Percentiles rank a stretch among this genome's conserved stretches.
phyloP scores from a whole-genome alignment of 1,139 yeast species.

The Arxiozyma slooffiae region DNA sequence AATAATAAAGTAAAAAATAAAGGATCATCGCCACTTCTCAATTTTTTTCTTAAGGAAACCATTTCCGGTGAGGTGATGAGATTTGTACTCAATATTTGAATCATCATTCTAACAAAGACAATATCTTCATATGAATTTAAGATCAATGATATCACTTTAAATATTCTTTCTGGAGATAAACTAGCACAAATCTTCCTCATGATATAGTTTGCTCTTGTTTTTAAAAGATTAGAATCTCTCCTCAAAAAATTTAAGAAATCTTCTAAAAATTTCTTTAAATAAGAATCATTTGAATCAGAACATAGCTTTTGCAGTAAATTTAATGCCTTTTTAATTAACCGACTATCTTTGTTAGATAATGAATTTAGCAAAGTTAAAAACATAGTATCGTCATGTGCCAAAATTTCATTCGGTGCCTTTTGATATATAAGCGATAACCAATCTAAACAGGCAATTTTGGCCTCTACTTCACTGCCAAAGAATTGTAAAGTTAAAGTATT shows the following conservation, averaged over 20 bases:
- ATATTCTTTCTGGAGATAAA: conserved; percentile 73
- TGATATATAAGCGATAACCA: conserved; percentile 83
- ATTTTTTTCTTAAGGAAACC: conserved; percentile 54
- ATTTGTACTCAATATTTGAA: conserved; percentile 80
- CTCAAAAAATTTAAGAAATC: conserved; percentile 64
- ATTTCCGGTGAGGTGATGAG: conserved; percentile 84
- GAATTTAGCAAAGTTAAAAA: conserved; percentile 73
- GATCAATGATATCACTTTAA: conserved; percentile 70
- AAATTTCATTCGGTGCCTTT: conserved; percentile 55
- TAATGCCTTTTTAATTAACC: conserved; percentile 55
- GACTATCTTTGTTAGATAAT: conserved; percentile 75
- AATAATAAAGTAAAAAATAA: conserved; percentile 66
- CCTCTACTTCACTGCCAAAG: conserved; percentile 63
- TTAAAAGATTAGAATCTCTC: conserved; percentile 51
- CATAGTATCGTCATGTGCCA: conserved; percentile 54
- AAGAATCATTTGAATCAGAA: conserved; percentile 63
- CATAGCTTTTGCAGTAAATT: conserved; percentile 74
- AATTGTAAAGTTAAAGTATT: conserved; percentile 54
- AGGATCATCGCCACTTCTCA: conserved; percentile 58
- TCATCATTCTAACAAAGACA: conserved; percentile 69
- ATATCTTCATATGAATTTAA: conserved; percentile 53
- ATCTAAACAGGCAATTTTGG: conserved; percentile 76
- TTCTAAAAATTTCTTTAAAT: conserved; percentile 66
- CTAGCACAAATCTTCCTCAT: conserved; percentile 76
- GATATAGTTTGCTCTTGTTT: conserved; percentile 73